Conservation (phyloP, 2,329 filamentous ascomycete genomes). For the Trichoderma atroviride region DNA sequence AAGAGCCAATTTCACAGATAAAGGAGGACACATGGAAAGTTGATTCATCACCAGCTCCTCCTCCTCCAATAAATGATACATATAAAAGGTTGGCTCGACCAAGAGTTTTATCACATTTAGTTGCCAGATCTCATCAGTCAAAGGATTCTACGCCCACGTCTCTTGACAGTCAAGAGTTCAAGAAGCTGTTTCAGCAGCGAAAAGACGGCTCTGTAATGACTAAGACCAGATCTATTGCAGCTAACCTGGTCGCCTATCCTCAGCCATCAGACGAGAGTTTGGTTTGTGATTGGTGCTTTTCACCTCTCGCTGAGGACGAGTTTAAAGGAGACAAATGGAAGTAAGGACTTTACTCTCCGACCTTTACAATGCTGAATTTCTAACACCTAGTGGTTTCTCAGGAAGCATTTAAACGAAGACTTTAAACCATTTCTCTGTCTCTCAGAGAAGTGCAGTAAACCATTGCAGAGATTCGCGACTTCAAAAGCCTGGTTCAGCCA, state of each 20-base stretch:
- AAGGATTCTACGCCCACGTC: background rate
- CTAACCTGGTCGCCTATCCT: background rate
- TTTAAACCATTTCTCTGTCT: conserved; percentile 7
- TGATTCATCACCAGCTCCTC: background rate
- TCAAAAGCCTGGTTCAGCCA: conserved; percentile 20
- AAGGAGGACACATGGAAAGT: background rate
- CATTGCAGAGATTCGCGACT: conserved; percentile 16
- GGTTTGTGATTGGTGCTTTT: conserved; percentile 3
- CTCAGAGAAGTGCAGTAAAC: conserved; percentile 23
- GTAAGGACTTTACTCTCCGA: background rate
- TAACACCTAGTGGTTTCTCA: background rate
- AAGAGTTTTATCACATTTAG: background rate
- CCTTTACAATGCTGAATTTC: fast-evolving
- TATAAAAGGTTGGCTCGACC: background rate
- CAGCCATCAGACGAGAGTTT: background rate
- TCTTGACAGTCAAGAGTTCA: background rate
- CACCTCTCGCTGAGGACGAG: background rate
- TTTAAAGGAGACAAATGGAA: conserved; percentile 1
- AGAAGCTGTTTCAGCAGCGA: background rate
- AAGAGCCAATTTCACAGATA: background rate
- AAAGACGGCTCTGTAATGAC: background rate
- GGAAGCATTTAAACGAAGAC: background rate
- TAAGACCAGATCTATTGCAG: background rate
- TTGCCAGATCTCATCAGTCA: background rate
- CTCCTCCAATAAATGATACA: too few species aligned